Percentiles rank a stretch among this genome's conserved stretches.
These are phyloP conservation scores for Spencermartinsiella ligniputridi DNA, from an alignment of 1,139 yeast genomes.

Conservation along the genomic window DNA sequence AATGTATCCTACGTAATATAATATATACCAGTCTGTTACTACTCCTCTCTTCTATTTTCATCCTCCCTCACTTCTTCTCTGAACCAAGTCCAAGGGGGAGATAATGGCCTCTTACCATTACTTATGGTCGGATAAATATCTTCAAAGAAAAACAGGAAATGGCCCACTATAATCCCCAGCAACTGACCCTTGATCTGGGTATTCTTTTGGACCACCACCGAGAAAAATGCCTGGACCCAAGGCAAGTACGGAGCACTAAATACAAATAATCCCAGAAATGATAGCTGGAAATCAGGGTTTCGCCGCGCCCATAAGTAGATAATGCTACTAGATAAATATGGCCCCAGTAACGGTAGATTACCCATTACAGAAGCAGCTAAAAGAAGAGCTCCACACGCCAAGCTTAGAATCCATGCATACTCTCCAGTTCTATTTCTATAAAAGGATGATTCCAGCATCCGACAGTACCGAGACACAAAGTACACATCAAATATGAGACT, in stretches of 20 bases:
- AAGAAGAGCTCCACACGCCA: constrained; percentile 29
- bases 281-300: constrained; percentile 38
- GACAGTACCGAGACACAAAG: constrained; percentile 38
- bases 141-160: constrained; percentile 38
- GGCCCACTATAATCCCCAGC: constrained; percentile 43
- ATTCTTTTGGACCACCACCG: constrained; percentile 23
- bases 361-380: constrained; percentile 31
- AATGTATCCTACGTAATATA: too few relatives aligned
- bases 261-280: constrained; percentile 38
- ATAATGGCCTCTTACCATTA: constrained; percentile 29
- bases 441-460: constrained; percentile 40
- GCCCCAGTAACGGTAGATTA: constrained; percentile 36
- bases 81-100: constrained; percentile 37
- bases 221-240: constrained; percentile 33
- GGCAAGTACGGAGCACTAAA: constrained; percentile 43
- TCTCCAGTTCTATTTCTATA: constrained; percentile 34
- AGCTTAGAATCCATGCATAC: constrained; percentile 38
- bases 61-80: too few relatives aligned
- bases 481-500: constrained; percentile 36
- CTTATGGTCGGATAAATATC: constrained; percentile 42
- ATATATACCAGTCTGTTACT: too few relatives aligned
- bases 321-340: constrained; percentile 37
- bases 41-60: too few relatives aligned
- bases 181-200: constrained; percentile 30
- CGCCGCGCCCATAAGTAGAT: constrained; percentile 45